Evolutionary conservation across 208 protist species (phyloP), one percentile per base, ranked within the genome.

Genomic region (Porcisia hertigi): DNA sequence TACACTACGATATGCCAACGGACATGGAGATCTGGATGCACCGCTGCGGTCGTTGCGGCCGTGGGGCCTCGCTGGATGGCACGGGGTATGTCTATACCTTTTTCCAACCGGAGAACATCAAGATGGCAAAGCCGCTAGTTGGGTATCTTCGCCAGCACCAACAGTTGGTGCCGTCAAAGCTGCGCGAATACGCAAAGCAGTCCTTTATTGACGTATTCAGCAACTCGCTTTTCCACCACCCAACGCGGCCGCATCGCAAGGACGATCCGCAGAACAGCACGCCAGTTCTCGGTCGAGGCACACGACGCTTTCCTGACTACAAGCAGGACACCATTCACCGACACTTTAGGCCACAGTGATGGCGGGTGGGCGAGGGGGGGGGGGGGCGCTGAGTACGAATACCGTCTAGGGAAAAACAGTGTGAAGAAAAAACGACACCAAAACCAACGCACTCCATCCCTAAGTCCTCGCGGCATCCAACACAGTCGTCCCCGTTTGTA

Each of bases 11-110:
- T 86, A 98, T 97, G 76, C 98, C 99, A 16, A 83, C 93, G 3
- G 94, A 98, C 65, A 98, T 98, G 65, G 88, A 98, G 16, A 98
- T 95, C 8, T 99, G 99, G 82, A 91, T 99, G 49, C 99, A 99
- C 82, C 94, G 99, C 18, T 94, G 95, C 39, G 99, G 98, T 12
- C 93, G 98, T 25, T 99, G 97, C 58, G 98, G 97, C 6, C 92
- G 98, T 9, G 91, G 94, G 75, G 82, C 93, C 12, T 5, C 78
- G 30, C 73, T 77, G 52, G 47, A 70, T 5, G 78, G 78, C 20
- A 69, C 62, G 3, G 91, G 91, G n/a, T 94, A 94, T 58, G 79
- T 86, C 30, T 97, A 92, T 75, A 94, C 90, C 23, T 94, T 97
- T 58, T 97, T 97, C 59, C 91, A 95, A 70, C 93, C 93, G 0